phyloP scores from a whole-genome alignment of 1,139 yeast species.

The Scheffersomyces cryptocercus region DNA sequence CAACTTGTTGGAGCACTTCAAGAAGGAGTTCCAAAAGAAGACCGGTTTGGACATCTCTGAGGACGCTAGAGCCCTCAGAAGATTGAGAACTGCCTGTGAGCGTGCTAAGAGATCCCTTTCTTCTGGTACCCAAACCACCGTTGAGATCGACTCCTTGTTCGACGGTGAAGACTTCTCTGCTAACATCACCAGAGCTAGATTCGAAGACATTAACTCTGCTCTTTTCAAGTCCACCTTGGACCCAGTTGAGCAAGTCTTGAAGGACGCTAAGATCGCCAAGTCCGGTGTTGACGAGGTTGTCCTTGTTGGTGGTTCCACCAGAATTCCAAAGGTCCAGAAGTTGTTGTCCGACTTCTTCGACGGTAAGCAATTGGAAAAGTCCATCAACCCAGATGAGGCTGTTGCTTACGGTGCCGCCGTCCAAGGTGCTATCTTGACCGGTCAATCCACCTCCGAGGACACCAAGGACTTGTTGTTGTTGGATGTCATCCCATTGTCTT shows the following conservation, averaged over 20 bases:
- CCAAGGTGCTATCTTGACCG: constrained; percentile 98
- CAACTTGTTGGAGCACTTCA: constrained; percentile 93
- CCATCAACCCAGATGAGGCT: constrained; percentile 99
- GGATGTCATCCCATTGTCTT: constrained; percentile 98
- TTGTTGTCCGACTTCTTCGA: constrained; percentile 96
- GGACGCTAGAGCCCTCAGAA: constrained; percentile 96
- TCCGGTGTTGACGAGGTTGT: constrained; percentile 92
- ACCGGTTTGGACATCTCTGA: constrained; percentile 88
- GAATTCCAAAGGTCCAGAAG: constrained; percentile 99
- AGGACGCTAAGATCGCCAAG: constrained; percentile 92
- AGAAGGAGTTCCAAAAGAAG: constrained; percentile 95
- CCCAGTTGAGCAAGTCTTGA: constrained; percentile 97
- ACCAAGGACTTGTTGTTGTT: constrained; percentile 95
- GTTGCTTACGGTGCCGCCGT: constrained; percentile 99
- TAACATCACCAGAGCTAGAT: constrained; percentile 97
- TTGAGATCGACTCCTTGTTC: constrained; percentile 94
- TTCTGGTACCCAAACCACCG: constrained; percentile 93
- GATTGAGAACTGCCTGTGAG: constrained; percentile 99
- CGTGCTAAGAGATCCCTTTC: constrained; percentile 99
- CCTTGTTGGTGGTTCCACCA: constrained; percentile 99
- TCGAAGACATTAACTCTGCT: constrained; percentile 96
- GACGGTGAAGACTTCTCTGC: constrained; percentile 98
- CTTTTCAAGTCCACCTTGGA: constrained; percentile 94
- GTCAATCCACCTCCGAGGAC: constrained; percentile 96
- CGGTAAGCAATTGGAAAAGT: constrained; percentile 94